phyloP scores from a whole-genome alignment of 148 eudicot genomes.

The Vaccinium vitisidaea region DNA sequence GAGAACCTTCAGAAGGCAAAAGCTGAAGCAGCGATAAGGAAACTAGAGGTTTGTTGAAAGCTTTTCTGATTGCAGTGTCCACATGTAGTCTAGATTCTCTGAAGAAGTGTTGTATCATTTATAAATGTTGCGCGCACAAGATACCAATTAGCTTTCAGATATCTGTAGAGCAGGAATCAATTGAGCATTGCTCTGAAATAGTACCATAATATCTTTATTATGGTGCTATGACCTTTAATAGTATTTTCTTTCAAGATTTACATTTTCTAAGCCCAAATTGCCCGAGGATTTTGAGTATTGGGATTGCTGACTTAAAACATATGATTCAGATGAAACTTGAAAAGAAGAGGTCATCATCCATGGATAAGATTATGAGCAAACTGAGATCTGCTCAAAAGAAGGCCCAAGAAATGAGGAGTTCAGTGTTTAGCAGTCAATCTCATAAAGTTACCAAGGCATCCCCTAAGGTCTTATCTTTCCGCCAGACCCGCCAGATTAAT shows the following conservation, averaged over 20 bases:
- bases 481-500: conserved; percentile 55
- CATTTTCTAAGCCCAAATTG: neutral
- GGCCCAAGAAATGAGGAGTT: conserved; percentile 85
- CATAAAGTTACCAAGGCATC: conserved; percentile 47
- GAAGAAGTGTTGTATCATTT: neutral
- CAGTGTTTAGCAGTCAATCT: conserved; percentile 39
- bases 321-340: conserved; percentile 83
- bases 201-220: neutral
- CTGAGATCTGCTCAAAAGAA: conserved; percentile 86
- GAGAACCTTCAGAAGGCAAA: conserved; percentile 96
- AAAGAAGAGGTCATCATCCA: conserved; percentile 93
- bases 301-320: conserved; percentile 16
- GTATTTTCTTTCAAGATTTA: neutral
- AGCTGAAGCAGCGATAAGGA: conserved; percentile 91
- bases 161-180: neutral
- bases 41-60: conserved; percentile 67
- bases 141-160: neutral
- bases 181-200: conserved; percentile 2
- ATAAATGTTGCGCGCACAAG: neutral
- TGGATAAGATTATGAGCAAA: conserved; percentile 89
- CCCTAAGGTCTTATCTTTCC: conserved; percentile 42
- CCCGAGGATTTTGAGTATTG: neutral
- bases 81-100: neutral
- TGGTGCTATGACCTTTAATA: neutral
- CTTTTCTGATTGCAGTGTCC: conserved; percentile 11